Evolutionary conservation across 169 alveolate genomes (phyloP), one percentile per base, ranked within the genome.

Genomic region (Plasmodium sp.): DNA sequence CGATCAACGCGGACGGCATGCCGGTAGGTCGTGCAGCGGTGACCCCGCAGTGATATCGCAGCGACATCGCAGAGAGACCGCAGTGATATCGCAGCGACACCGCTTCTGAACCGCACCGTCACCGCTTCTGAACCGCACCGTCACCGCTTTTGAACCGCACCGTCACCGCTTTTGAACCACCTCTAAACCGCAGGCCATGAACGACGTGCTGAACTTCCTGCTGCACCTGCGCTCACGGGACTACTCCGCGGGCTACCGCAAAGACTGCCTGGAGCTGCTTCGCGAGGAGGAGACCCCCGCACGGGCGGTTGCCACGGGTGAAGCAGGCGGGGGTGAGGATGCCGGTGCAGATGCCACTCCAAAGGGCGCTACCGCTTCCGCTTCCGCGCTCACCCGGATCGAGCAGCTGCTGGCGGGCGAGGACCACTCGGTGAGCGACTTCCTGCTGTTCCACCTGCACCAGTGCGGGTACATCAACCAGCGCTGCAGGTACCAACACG

Each of bases 381-480:
- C 27, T 22, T 22, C 0, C 0, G 27, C 45, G 0, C 86, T 39
- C 22, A 85, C 75, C 27, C 33, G 56, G n/a, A 45, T 85, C 12
- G 77, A 33, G 3, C 45, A 39, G 18, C 62, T 74, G 18, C 14
- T 85, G 5, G 85, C 51, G 7, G 56, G 73, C 16, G 67, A 43
- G 1, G 80, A 85, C 22, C 80, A 85, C 67, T 48, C 56, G 5
- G 39, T 85, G n/a, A 85, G 80, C 71, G 93, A 85, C 43, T 85
- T 85, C 80, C 58, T 85, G n/a, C 22, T 85, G 14, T 85, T 67
- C 80, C 81, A 74, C 80, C 71, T 85, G 43, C 93, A 85, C 72
- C 93, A 85, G 31, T 74, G 86, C 54, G 93, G 93, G 0, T 85
- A 85, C 45, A 74, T 85, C n/a, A 85, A 85, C 58, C 77, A 75